Base-by-base conservation (phyloP, 2,329 filamentous ascomycete species). In the Alternaria gaisen region DNA sequence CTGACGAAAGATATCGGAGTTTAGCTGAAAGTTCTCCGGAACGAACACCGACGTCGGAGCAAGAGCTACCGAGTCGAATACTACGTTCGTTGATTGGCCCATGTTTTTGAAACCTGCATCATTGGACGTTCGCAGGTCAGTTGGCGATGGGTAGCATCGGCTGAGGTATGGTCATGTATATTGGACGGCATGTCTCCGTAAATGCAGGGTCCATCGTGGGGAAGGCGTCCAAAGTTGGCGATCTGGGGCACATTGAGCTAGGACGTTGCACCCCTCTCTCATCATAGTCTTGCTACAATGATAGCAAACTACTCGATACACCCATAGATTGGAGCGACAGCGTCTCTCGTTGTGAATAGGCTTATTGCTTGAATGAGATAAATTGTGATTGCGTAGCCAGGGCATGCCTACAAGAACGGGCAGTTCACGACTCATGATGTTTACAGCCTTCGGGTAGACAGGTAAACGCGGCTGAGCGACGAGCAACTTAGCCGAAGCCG, bases 41-140 rank as follows among this genome's bases (percentile, higher is more conserved):
- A 53, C 51, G 65, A 55, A 62, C 55, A 67, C 65, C 65, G 65
- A 66, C 56, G 58, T 67, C 65, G 65, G 65, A 66, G 58, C 46
- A 64, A 40, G 40, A 60, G 16, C 28, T n/a, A 51, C 63, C 65
- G 63, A 66, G 51, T 47, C 43, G 38, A 41, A 18, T 42, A 36
- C 38, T 46, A n/a, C 20, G 43, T 40, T 20, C 51, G 34, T 50
- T 47, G 38, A 64, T 64, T 66, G 63, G 63, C 24, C 38, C 34
- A 34, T 22, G 16, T 26, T 28, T 3, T 26, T 10, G 24, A 43
- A 16, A 28, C 26, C 16, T 34, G n/a, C 12, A 40, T 38, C 40
- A 22, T 53, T 34, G 32, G 36, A 30, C 42, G 32, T 40, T 41
- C 24, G 30, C 6, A 52, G 7, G 28, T 8, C 38, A 5, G 22